Evolutionary conservation across 2,329 filamentous ascomycete genomes (phyloP).

Genomic region (Penicillium brevicompactum): DNA sequence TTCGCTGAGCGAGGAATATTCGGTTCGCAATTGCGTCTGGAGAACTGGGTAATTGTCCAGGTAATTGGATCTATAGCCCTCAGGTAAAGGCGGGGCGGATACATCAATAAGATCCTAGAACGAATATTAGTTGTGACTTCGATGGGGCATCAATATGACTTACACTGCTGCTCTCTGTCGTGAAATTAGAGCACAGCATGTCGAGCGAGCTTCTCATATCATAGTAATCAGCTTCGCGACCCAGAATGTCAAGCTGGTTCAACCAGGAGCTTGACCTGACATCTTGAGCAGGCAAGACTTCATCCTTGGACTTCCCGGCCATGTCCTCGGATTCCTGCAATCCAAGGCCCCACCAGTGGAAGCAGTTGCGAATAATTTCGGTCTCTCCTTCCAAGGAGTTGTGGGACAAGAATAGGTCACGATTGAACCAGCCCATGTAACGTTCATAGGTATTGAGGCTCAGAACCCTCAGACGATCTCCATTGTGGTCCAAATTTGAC

Average conservation of each 20-base stretch:
- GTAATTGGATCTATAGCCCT: slow-evolving; percentile 58
- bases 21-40: slow-evolving; percentile 51
- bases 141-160: slow-evolving; percentile 5
- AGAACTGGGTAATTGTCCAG: slow-evolving; percentile 57
- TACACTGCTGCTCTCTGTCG: slow-evolving; percentile 33
- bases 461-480: slow-evolving; percentile 72
- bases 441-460: slow-evolving; percentile 76
- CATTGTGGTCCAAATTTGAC: slow-evolving; percentile 66
- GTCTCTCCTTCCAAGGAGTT: slow-evolving; percentile 55
- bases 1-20: slow-evolving; percentile 46
- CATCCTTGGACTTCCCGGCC: slow-evolving; percentile 43
- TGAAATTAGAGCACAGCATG: slow-evolving; percentile 32
- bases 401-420: slow-evolving; percentile 56
- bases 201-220: slow-evolving; percentile 42
- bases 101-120: slow-evolving; percentile 60
- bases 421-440: slow-evolving; percentile 76
- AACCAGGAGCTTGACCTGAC: slow-evolving; percentile 18
- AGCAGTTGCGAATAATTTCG: slow-evolving; percentile 65
- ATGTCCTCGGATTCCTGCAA: slow-evolving; percentile 59
- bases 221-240: slow-evolving; percentile 30
- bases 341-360: slow-evolving; percentile 69
- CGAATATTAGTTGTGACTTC: slow-evolving; percentile 17
- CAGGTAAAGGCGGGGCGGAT: slow-evolving; percentile 60
- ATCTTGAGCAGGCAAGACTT: slow-evolving; percentile 2
- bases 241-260: slow-evolving; percentile 31